Conservation (phyloP, 2,329 filamentous ascomycete species). For the Sarocladium kiliense region DNA sequence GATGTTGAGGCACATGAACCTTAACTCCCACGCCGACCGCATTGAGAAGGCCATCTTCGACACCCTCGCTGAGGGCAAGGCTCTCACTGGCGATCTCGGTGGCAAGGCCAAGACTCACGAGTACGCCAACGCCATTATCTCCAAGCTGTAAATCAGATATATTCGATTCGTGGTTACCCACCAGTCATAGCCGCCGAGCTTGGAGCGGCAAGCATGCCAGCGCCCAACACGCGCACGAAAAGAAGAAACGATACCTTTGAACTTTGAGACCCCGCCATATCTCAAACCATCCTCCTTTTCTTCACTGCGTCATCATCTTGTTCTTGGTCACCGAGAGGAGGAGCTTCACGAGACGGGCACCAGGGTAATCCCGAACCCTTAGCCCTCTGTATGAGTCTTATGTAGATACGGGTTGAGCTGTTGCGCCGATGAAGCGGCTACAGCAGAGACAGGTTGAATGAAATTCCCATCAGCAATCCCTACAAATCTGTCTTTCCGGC, state of each 20-base stretch:
- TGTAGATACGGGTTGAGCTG: slow-evolving; percentile 3
- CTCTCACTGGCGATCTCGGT: slow-evolving; percentile 90
- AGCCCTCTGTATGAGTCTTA: slow-evolving; percentile 2
- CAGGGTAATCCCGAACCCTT: neutral
- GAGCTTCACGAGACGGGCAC: neutral
- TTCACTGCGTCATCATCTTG: neutral
- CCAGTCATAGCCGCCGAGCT: neutral
- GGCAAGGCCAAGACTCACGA: slow-evolving; percentile 95
- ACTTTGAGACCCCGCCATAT: neutral
- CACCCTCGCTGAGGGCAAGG: slow-evolving; percentile 93
- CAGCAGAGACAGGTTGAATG: slow-evolving; percentile 1
- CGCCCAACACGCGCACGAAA: neutral
- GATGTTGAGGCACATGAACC: slow-evolving; percentile 99
- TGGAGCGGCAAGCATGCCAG: neutral
- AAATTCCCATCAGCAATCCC: neutral
- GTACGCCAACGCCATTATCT: slow-evolving; percentile 89
- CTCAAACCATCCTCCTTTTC: neutral
- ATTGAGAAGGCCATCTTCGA: slow-evolving; percentile 96
- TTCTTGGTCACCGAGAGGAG: neutral
- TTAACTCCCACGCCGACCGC: slow-evolving; percentile 74
- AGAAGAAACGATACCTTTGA: slow-evolving; percentile 5
- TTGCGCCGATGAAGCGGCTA: neutral
- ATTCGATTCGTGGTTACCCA: neutral
- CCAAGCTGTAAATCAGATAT: slow-evolving; percentile 45
- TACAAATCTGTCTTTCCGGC: neutral